A percentile compares a stretch with the other conserved stretches of the same genome.
Evolutionary conservation across 2,329 filamentous ascomycete genomes (phyloP).

Genomic region (Albophoma yamanashiensis): DNA sequence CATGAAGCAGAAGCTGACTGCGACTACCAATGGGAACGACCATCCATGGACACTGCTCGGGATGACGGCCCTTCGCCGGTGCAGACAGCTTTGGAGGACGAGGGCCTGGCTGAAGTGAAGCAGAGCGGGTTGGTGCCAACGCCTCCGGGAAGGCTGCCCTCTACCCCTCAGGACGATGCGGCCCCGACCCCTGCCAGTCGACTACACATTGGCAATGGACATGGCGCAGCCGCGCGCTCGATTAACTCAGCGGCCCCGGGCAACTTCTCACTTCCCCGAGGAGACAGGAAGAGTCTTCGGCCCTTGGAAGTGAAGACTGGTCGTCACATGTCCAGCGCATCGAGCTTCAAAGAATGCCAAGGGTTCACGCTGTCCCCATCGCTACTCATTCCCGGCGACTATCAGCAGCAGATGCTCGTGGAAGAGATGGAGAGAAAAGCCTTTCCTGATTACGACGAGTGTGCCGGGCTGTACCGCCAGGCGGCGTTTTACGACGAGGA

Average conservation of each 20-base stretch:
- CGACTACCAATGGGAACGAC: conserved; percentile 54
- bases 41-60: conserved; percentile 34
- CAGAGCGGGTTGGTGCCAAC: conserved; percentile 8
- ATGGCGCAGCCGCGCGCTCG: conserved; percentile 34
- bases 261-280: conserved; percentile 42
- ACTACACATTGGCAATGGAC: conserved; percentile 25
- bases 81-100: conserved; percentile 12
- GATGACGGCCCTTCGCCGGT: conserved; percentile 10
- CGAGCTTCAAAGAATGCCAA: conserved; percentile 48
- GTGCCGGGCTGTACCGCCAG: conserved; percentile 6
- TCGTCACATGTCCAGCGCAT: conserved; percentile 34
- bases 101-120: conserved; percentile 12
- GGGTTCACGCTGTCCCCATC: conserved; percentile 50
- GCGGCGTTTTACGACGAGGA: conserved; percentile 10
- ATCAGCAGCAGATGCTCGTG: conserved; percentile 40
- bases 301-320: conserved; percentile 20
- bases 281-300: conserved; percentile 20
- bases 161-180: conserved; percentile 30
- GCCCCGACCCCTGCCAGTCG: conserved; percentile 39
- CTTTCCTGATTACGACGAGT: conserved; percentile 22
- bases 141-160: conserved; percentile 17
- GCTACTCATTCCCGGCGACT: conserved; percentile 51
- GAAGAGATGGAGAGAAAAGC: conserved; percentile 14
- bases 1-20: conserved; percentile 57
- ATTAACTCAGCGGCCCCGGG: conserved; percentile 25